Percentiles rank a stretch among this genome's conserved stretches.
These are phyloP conservation scores for Candida labiduridarum DNA, from an alignment of 1,139 yeast genomes.

Conservation along the genomic window DNA sequence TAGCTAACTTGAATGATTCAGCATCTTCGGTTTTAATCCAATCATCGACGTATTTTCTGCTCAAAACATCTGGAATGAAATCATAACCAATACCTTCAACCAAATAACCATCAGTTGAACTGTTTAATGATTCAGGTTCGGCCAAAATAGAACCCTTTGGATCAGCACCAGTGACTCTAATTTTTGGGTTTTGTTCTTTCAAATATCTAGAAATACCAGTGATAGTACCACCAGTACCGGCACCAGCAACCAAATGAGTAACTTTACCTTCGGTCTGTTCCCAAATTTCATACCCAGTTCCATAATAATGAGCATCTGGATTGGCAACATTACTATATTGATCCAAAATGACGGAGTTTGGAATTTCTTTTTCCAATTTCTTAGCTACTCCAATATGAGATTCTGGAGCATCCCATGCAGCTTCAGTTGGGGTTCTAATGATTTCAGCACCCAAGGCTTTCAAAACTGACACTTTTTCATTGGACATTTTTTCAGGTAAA, in stretches of 20 bases:
- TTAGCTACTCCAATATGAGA: conserved; percentile 89
- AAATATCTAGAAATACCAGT: conserved; percentile 77
- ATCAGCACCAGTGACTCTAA: conserved; percentile 78
- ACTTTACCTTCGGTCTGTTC: conserved; percentile 75
- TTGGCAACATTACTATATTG: conserved; percentile 80
- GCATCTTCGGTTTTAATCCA: conserved; percentile 90
- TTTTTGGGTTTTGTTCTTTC: conserved; percentile 67
- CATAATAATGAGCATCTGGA: conserved; percentile 82
- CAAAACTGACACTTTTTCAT: conserved; percentile 85
- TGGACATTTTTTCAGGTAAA: conserved; percentile 90
- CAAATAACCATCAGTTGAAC: conserved; percentile 61
- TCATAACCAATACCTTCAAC: conserved; percentile 95
- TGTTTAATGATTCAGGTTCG: conserved; percentile 73
- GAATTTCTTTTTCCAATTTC: conserved; percentile 80
- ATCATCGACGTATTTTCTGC: conserved; percentile 65
- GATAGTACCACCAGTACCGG: conserved; percentile 88
- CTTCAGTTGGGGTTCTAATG: conserved; percentile 90
- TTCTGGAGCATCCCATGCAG: conserved; percentile 93
- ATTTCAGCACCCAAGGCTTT: conserved; percentile 92
- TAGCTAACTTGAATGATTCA: conserved; percentile 77
- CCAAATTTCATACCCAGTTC: conserved; percentile 88
- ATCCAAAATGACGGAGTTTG: conserved; percentile 82
- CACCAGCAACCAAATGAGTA: conserved; percentile 83
- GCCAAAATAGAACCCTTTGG: conserved; percentile 89
- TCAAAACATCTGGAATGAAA: conserved; percentile 80